Conservation (phyloP, 1,139 yeast species). For the Meyerozyma smithsonii region DNA sequence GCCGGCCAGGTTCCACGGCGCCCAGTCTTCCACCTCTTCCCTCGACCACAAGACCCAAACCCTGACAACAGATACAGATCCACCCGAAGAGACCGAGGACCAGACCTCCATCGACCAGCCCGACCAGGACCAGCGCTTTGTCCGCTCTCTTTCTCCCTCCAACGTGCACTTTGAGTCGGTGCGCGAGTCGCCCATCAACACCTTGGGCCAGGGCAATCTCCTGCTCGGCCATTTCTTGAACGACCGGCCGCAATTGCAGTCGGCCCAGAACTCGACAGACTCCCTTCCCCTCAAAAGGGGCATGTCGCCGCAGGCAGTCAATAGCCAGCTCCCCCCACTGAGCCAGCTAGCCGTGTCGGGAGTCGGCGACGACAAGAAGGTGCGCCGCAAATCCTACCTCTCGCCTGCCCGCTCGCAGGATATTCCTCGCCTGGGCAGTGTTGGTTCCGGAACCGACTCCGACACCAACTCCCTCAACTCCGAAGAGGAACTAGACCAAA, state of each 20-base stretch:
- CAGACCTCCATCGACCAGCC: not conserved
- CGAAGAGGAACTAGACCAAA: slow-evolving; percentile 11
- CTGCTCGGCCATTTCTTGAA: slow-evolving; percentile 47
- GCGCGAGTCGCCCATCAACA: slow-evolving; percentile 50
- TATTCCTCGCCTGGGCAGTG: slow-evolving; percentile 8
- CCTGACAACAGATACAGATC: slow-evolving; percentile 1
- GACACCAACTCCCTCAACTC: slow-evolving; percentile 7
- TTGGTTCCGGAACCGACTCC: slow-evolving; percentile 12
- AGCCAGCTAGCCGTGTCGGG: slow-evolving; percentile 16
- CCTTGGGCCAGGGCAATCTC: slow-evolving; percentile 71
- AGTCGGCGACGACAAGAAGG: slow-evolving; percentile 14
- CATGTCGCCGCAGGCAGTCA: slow-evolving; percentile 18
- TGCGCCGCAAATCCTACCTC: slow-evolving; percentile 18
- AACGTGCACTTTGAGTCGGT: slow-evolving; percentile 55
- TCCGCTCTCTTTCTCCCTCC: slow-evolving; percentile 12
- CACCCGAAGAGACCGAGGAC: slow-evolving; percentile 3
- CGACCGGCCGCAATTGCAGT: not conserved
- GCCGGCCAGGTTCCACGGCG: slow-evolving; percentile 12
- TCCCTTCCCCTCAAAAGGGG: slow-evolving; percentile 13
- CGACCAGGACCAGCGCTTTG: slow-evolving; percentile 5
- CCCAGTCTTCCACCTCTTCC: slow-evolving; percentile 5
- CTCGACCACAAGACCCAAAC: slow-evolving; percentile 6
- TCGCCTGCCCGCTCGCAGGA: slow-evolving; percentile 3
- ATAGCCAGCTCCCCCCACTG: slow-evolving; percentile 13
- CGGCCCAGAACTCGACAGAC: slow-evolving; percentile 13